Conservation (phyloP, 2,329 filamentous ascomycete genomes). For the Xylariaceae sp. region DNA sequence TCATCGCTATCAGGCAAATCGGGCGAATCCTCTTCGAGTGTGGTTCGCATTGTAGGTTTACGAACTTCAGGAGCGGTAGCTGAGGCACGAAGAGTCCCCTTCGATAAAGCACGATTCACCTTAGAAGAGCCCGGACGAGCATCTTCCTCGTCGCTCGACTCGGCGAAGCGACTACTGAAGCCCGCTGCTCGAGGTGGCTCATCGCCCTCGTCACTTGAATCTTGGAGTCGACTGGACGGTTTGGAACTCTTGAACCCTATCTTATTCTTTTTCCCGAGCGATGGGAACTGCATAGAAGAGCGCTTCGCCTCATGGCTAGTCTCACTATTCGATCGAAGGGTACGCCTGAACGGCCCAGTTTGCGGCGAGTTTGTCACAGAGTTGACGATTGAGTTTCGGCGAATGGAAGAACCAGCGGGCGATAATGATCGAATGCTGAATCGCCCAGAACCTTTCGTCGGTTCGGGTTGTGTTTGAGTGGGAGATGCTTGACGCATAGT, state of each 20-base stretch:
- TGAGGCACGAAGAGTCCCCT: constrained; percentile 31
- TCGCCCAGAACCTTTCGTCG: constrained; percentile 48
- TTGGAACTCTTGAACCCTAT: constrained; percentile 19
- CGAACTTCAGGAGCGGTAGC: constrained; percentile 38
- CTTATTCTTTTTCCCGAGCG: constrained; percentile 41
- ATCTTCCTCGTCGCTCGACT: constrained; percentile 67
- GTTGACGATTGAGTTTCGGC: constrained; percentile 40
- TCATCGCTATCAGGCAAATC: constrained; percentile 59
- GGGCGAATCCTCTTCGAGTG: constrained; percentile 49
- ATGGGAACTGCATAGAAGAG: constrained; percentile 38
- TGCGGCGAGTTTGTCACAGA: constrained; percentile 37
- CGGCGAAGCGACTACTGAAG: constrained; percentile 60
- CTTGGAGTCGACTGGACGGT: constrained; percentile 49
- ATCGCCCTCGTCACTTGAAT: constrained; percentile 61
- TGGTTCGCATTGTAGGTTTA: constrained; percentile 55
- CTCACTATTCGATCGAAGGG: constrained; percentile 38
- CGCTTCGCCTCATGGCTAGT: constrained; percentile 34
- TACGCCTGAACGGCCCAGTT: constrained; percentile 41
- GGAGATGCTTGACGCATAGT: constrained; percentile 62
- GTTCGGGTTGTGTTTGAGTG: constrained; percentile 32
- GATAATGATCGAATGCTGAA: constrained; percentile 70
- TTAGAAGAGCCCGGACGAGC: constrained; percentile 33
- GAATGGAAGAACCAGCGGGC: constrained; percentile 55
- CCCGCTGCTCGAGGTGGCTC: constrained; percentile 29
- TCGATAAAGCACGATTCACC: constrained; percentile 16